Evolutionary conservation across 2,329 filamentous ascomycete species (phyloP), one percentile per base, ranked within the genome.

Genomic region (Colletotrichum lindemuthianum): DNA sequence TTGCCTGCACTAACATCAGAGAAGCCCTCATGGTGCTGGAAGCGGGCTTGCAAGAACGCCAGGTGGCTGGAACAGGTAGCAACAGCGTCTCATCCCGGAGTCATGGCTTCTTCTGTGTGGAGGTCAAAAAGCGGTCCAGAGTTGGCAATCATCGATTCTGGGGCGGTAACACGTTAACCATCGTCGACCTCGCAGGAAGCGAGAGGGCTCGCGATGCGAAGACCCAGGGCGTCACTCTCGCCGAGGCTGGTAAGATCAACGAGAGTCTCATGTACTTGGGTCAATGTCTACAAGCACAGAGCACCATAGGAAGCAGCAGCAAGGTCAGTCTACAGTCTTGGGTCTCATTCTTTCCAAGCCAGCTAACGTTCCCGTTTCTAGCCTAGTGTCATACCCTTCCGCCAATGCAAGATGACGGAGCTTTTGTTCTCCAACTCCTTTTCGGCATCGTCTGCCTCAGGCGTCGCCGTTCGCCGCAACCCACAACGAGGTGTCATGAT

Each of bases 201-300:
- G 96, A 99, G 78, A 89, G 96, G 65, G 95, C 95, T 13, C 87
- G 94, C 65, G 93, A 96, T 68, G 94, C 96, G 33, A 97, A 97
- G 82, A 98, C 96, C 0, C 92, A 93, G 0, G 96, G 96, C 11
- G 90, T 93, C 4, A 97, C 95, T 0, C 85, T 99, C 12, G 95
- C 92, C 0, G 96, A 99, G 79, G 96, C 95, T 40, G 96, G 96
- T 57, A 98, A 98, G 79, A 99, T 99, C 75, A 99, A 99, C 73
- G 94, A 97, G 77, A 97, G 92, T 73, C 81, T 99, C 73, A 99
- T 99, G 96, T 98, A 97, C 75, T 85, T 99, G 1, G 96, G 96
- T 0, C 96, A 98, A 74, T 99, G 96, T 74, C 85, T 99, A 71
- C 95, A 98, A 75, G 95, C 97, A 84, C 95, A 97, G 75, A 94